Evolutionary conservation across 495 filamentous ascomycete genomes (phyloP).

Genomic region (Chlorociboria aeruginascens): DNA sequence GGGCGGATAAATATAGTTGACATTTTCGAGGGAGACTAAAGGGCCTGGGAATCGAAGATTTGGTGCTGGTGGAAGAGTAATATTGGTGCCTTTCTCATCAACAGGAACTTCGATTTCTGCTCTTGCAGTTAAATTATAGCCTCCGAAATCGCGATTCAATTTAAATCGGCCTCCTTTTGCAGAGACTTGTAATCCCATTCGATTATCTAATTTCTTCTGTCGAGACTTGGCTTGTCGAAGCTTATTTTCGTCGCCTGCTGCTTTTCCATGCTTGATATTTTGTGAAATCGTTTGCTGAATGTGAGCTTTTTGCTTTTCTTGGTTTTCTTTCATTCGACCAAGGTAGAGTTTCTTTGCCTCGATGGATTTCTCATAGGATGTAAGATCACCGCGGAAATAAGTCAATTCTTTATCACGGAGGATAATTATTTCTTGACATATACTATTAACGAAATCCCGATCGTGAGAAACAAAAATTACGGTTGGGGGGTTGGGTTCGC

Average conservation of each 20-base stretch:
- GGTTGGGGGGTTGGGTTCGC: conserved; percentile 28
- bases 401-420: conserved; percentile 52
- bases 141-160: conserved; percentile 57
- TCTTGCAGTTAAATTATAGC: conserved; percentile 42
- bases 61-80: conserved; percentile 45
- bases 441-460: conserved; percentile 56
- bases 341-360: conserved; percentile 50
- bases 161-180: conserved; percentile 66
- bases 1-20: conserved; percentile 43
- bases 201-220: conserved; percentile 71
- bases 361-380: conserved; percentile 54
- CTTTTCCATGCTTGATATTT: conserved; percentile 55
- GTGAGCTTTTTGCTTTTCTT: conserved; percentile 63
- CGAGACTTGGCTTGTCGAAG: conserved; percentile 64
- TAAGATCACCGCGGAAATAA: conserved; percentile 60
- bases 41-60: conserved; percentile 66
- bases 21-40: conserved; percentile 54
- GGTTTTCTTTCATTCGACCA: conserved; percentile 64
- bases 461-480: conserved; percentile 73
- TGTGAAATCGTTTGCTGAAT: conserved; percentile 65
- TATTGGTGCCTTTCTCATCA: conserved; percentile 46
- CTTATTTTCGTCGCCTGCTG: conserved; percentile 66
- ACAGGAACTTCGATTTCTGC: conserved; percentile 57
- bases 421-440: conserved; percentile 67
- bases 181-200: conserved; percentile 60